phyloP scores from a whole-genome alignment of 2,329 filamentous ascomycete species.

The Dryadomyces quercivorus region DNA sequence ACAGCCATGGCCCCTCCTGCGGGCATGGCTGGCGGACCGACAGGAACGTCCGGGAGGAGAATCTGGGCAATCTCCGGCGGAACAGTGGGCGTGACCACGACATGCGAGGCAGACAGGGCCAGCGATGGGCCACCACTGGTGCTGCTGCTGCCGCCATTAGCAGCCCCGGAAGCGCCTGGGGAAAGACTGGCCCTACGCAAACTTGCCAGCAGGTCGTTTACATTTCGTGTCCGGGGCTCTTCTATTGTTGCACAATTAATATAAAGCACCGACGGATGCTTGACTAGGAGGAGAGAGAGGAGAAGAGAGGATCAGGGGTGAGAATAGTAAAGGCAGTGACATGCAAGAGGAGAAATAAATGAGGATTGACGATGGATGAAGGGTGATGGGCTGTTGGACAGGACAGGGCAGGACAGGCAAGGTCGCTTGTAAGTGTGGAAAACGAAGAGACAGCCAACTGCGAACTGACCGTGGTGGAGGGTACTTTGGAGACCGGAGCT shows the following conservation, averaged over 20 bases:
- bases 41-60: slow-evolving; percentile 19
- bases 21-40: not conserved
- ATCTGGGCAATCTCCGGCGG: slow-evolving; percentile 47
- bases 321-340: not conserved
- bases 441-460: not conserved
- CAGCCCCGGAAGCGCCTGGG: slow-evolving; percentile 5
- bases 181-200: slow-evolving; percentile 35
- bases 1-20: not conserved
- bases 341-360: not conserved
- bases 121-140: not conserved
- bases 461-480: slow-evolving; percentile 10
- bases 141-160: not conserved
- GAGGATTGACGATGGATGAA: not conserved
- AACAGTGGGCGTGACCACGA: slow-evolving; percentile 33
- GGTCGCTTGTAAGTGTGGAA: not conserved
- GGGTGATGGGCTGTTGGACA: not conserved
- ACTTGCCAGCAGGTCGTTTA: slow-evolving; percentile 49
- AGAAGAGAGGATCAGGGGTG: not conserved
- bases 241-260: slow-evolving; percentile 7
- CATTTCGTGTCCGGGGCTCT: slow-evolving; percentile 22
- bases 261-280: not conserved
- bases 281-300: not conserved
- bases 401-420: slow-evolving; percentile 9
- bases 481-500: slow-evolving; percentile 18
- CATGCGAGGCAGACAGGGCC: not conserved